Evolutionary conservation across 106 monocot species (phyloP), one percentile per base, ranked within the genome.

Genomic region (Triglochin maritima): DNA sequence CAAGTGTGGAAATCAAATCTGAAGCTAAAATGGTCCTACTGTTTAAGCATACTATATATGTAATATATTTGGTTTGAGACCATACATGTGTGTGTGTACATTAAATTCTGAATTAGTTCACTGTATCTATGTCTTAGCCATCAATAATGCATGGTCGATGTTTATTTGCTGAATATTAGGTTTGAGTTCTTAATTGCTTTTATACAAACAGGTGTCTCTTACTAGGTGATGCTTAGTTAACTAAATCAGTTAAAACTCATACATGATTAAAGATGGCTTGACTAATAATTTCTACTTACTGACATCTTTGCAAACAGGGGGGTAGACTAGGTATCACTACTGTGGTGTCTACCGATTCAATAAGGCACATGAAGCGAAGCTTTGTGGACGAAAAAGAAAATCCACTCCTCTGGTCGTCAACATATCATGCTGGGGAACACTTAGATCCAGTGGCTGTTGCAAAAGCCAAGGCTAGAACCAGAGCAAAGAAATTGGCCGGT

Each of bases 391-490:
- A 87, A 74, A 78, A 87, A 14, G 65, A 95, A 78, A 95, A 87
- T 52, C 90, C 94, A 14, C 83, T 95, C 49, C 83, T 95, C n/a
- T 95, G 87, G 90, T 77, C 94, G 11, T 95, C 94, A 58, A 95
- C 94, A 50, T 95, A 95, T 81, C 94, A 95, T 85, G 94, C 94
- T 9, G 94, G 94, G 17, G 94, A 95, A 68, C 79, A 74, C 72
- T 75, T 95, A 53, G 94, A 95, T 80, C 83, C 87, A 8, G 77
- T 87, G 29, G 87, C 81, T 68, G 90, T 95, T 50, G 85, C 94
- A 58, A 64, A 83, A 67, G 84, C 94, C 65, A 95, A 90, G 66
- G 85, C 84, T 64, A 95, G 66, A 75, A 69, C 72, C 14, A 87
- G 67, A 70, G 94, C 79, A 11, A 85, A 83, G 49, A 94, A 87